phyloP scores from a whole-genome alignment of 768 basidiomycete genomes.

The Coprinopsis sp. region DNA sequence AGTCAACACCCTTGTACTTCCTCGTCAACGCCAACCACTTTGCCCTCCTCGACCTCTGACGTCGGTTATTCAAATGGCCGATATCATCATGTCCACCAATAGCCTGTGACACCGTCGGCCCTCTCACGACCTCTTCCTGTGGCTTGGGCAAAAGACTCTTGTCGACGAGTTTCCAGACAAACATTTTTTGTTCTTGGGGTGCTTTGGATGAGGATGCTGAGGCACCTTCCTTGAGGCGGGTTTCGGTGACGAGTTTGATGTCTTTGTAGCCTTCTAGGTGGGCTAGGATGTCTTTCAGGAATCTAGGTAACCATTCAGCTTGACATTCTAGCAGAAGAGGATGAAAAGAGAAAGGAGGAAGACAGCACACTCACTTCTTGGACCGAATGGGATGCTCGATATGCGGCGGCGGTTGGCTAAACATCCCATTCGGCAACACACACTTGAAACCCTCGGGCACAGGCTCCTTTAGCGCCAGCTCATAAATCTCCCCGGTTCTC shows the following conservation, averaged over 20 bases:
- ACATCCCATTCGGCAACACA: neutral
- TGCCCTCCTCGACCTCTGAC: slow-evolving; percentile 40
- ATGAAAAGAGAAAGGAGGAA: no score
- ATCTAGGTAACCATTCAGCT: slow-evolving; percentile 30
- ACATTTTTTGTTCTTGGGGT: no score
- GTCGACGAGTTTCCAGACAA: slow-evolving; percentile 15
- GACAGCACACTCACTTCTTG: slow-evolving; percentile 34
- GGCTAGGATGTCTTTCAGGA: slow-evolving; percentile 52
- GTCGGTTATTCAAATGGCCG: slow-evolving; percentile 52
- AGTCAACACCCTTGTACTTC: no score
- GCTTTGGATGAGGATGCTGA: slow-evolving; percentile 13
- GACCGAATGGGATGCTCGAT: slow-evolving; percentile 51
- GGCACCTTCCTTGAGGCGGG: slow-evolving; percentile 21
- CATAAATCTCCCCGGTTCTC: slow-evolving; percentile 39
- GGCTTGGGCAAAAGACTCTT: slow-evolving; percentile 6
- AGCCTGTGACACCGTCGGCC: slow-evolving; percentile 28
- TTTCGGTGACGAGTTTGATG: slow-evolving; percentile 38
- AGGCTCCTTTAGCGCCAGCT: slow-evolving; percentile 27
- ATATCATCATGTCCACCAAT: slow-evolving; percentile 49
- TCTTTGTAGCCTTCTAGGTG: slow-evolving; percentile 37
- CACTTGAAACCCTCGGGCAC: slow-evolving; percentile 24
- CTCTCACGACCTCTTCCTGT: neutral
- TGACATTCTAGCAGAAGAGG: no score
- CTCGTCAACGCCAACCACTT: no score
- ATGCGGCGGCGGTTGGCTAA: slow-evolving; percentile 28